Percentiles rank a stretch among this genome's conserved stretches.
Evolutionary conservation across 805 yeast genomes (phyloP).

Genomic region (Starmerella cellae): DNA sequence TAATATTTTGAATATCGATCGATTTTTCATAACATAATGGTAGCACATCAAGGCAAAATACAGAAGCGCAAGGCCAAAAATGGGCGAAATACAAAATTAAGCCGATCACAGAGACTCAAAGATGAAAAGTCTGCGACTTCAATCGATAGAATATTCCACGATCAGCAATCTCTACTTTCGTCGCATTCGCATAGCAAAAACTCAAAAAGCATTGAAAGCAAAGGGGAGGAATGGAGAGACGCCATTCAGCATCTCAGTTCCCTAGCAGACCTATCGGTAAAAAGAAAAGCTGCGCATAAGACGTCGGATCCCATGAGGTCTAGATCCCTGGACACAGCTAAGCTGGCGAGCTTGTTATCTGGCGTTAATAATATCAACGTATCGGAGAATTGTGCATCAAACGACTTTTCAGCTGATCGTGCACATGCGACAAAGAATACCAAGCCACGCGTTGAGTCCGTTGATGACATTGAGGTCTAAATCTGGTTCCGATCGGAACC

Average conservation of each 20-base stretch:
- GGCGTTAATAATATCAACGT: conserved; percentile 8
- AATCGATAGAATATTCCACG: not conserved
- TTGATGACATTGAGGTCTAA: too few species aligned
- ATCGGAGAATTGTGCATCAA: not conserved
- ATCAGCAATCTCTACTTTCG: not conserved
- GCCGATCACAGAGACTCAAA: conserved; percentile 4
- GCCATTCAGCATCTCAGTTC: conserved; percentile 1
- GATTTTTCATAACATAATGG: too few species aligned
- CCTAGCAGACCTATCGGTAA: not conserved
- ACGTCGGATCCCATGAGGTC: not conserved
- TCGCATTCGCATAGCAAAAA: too few species aligned
- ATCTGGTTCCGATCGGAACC: too few species aligned
- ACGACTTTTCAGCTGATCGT: too few species aligned
- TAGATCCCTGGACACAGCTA: not conserved
- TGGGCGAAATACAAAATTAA: too few species aligned
- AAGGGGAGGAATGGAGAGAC: conserved; percentile 1
- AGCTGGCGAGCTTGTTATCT: conserved; percentile 1
- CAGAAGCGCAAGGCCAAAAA: too few species aligned
- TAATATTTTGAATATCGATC: too few species aligned
- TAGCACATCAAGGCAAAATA: too few species aligned
- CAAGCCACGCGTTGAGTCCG: too few species aligned
- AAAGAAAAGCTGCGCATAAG: not conserved
- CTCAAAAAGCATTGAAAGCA: too few species aligned
- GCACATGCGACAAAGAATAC: too few species aligned
- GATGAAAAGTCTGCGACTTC: conserved; percentile 3